Conservation (phyloP, 345 rosid species). For the Syzygium aqueum region DNA sequence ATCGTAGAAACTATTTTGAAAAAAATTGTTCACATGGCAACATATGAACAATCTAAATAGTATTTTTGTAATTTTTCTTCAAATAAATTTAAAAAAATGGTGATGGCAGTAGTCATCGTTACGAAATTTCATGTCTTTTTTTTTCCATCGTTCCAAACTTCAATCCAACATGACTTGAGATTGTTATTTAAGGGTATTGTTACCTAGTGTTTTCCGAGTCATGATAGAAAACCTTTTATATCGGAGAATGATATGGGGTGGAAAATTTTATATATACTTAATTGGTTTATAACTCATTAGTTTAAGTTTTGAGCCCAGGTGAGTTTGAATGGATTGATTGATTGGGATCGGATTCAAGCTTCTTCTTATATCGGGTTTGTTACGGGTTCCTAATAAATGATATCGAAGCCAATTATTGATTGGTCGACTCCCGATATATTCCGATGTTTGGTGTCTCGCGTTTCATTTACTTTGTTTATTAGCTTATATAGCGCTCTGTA, state of each 20-base stretch:
- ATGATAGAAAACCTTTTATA: neutral
- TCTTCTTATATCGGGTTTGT: neutral
- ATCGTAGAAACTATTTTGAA: too few species aligned
- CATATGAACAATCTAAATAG: neutral
- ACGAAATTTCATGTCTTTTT: neutral
- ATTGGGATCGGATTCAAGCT: neutral
- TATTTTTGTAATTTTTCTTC: neutral
- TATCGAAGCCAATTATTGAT: neutral
- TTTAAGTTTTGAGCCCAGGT: neutral
- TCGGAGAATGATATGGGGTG: accelerated
- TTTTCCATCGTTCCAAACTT: neutral
- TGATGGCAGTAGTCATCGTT: neutral
- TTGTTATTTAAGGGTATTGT: too few species aligned
- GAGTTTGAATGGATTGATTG: neutral
- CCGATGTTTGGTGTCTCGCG: neutral
- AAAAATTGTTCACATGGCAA: too few species aligned
- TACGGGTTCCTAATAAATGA: neutral
- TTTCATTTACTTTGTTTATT: neutral
- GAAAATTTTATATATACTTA: neutral
- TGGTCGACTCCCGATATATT: accelerated
- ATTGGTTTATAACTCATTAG: accelerated
- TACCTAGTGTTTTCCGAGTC: neutral
- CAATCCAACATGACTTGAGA: too few species aligned
- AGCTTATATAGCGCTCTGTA: neutral
- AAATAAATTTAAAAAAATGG: too few species aligned